Evolutionary conservation across 164 flowering plant species (phyloP).

Genomic region (Paratinospora sagittata): DNA sequence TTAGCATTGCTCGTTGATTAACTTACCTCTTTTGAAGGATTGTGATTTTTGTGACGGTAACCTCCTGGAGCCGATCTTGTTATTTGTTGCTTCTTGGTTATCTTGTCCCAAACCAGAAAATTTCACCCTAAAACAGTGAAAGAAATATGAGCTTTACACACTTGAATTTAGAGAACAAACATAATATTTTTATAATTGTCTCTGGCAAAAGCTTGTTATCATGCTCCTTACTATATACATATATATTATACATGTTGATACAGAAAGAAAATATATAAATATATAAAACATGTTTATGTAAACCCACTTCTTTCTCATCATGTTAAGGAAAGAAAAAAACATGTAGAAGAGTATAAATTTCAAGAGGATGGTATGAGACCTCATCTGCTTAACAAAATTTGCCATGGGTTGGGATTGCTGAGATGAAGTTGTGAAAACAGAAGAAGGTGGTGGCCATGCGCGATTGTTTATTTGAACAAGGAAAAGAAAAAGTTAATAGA

Average conservation of each 20-base stretch:
- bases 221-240: too few relatives aligned
- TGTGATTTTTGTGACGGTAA: conserved; percentile 16
- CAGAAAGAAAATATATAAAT: too few relatives aligned
- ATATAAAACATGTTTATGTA: too few relatives aligned
- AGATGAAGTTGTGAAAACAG: background rate
- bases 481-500: background rate
- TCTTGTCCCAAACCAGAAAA: conserved; percentile 26
- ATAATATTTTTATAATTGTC: background rate
- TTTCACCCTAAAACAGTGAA: conserved; percentile 24
- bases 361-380: conserved; percentile 19
- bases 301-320: too few relatives aligned
- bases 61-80: conserved; percentile 9
- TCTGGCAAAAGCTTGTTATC: too few relatives aligned
- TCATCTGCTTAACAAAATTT: conserved; percentile 28
- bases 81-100: conserved; percentile 8
- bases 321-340: background rate
- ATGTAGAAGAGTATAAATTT: background rate
- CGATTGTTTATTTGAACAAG: conserved; percentile 16
- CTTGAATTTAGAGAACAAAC: background rate
- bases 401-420: conserved; percentile 14
- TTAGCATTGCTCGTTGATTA: too few relatives aligned
- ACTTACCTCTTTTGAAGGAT: conserved; percentile 26
- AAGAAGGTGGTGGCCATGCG: background rate
- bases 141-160: background rate
- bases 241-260: too few relatives aligned